Base-by-base conservation (phyloP, 495 filamentous ascomycete species). In the Neurospora sp. region DNA sequence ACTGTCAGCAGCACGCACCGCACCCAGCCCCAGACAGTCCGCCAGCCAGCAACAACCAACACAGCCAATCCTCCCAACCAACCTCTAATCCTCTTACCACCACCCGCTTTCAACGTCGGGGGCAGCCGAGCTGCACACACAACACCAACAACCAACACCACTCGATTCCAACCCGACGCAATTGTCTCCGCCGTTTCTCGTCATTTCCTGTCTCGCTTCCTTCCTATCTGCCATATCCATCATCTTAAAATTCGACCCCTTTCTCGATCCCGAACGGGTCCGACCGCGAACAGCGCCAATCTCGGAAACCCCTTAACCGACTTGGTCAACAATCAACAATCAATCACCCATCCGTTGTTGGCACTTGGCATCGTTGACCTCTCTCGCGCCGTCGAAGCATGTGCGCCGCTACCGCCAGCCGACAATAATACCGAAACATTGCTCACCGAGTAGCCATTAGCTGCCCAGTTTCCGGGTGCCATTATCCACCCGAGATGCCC, bases 401-500 rank as follows among this genome's bases (percentile, higher is more conserved):
- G 78, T 68, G 73, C 38, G 53, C 72, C 69, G 70, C 71, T 27
- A 35, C 27, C 47, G 45, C 44, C 68, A 35, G 69, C 70, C 65
- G 71, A 68, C 47, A 70, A 53, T 75, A 68, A 78, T 39, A 72
- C 27, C 69, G 41, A 65, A 73, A 69, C 69, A 71, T 72, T 59
- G 39, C 68, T 74, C 74, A 61, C 61, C 39, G 68, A 73, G 69
- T 73, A 73, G 53, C 42, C 70, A 42, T 69, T 71, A 71, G n/a
- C 65, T 42, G 53, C 53, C 68, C 27, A 69, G 10, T 68, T 44
- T n/a, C 65, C 70, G 74, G 68, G 65, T 72, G 42, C 72, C 53
- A 73, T 75, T 70, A 70, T 41, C 22, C 68, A 65, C 75, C 71
- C 75, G 80, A 85, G 78, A 90, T 90, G 88, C 88, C 88, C 81